Base-by-base conservation (phyloP, 148 eudicot genomes). In the Hydrangea macrophylla region DNA sequence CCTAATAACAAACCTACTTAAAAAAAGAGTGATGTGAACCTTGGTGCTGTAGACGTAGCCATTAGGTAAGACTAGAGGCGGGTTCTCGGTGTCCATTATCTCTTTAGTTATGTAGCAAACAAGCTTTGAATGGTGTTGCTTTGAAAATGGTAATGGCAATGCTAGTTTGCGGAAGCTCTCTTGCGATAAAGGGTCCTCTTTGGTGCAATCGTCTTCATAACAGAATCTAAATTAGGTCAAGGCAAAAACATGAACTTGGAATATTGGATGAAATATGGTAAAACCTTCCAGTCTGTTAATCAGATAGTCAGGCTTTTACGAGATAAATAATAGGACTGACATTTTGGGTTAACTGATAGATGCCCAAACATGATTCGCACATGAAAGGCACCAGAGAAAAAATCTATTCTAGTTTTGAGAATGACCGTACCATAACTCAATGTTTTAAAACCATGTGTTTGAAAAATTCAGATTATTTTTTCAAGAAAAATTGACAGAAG, bases 51-150 rank as follows among this genome's bases (percentile, higher is more conserved):
- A 95, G 72, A 95, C 97, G 25, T 87, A 80, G 72, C 99, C 99
- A 75, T 95, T 95, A 1, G 99, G 99, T 64, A 95, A 78, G 70
- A 95, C 99, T 72, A 95, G 78, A 13, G 99, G 99, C 9, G 97
- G 99, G 81, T 95, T 91, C 83, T 95, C 99, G 0, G 99, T 95
- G 85, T 95, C 99, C 97, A 95, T 95, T 53, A 91, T 59, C 84
- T 95, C 99, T 79, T 95, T 95, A 44, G 87, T 91, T 65, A 95
- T 91, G 82, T 87, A 85, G 84, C 99, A 95, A 31, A 95, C 97
- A 50, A 95, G 96, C 80, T 95, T 95, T 6, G 99, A 95, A 71
- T 89, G 97, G 70, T 95, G 99, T 80, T 95, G 99, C 92, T 95
- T 95, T 31, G 97, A 95, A 81, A 81, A 95, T n/a, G 99, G 99